Evolutionary conservation across 441 rosid genomes (phyloP).

Genomic region (Biscutella laevigata): DNA sequence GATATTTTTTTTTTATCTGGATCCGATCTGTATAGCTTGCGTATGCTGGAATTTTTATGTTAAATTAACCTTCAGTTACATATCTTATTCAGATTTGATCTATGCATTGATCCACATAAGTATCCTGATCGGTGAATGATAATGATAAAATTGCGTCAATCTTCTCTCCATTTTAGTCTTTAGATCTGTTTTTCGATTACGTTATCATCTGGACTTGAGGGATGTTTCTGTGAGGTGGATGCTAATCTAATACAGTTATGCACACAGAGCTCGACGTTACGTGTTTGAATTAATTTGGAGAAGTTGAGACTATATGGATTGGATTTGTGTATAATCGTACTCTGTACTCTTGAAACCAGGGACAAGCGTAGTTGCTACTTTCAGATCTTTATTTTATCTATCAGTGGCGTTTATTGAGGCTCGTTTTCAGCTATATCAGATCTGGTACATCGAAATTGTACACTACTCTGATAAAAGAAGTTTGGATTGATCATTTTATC

Average conservation of each 20-base stretch:
- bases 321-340: neutral
- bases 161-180: neutral
- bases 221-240: neutral
- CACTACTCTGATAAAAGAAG: neutral
- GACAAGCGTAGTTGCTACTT: neutral
- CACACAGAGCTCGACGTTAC: neutral
- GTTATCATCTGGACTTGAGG: neutral
- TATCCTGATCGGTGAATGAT: neutral
- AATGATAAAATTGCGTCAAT: neutral
- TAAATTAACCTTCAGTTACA: neutral
- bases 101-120: constrained; percentile 5
- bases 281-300: neutral
- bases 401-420: neutral
- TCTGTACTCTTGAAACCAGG: neutral
- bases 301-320: neutral
- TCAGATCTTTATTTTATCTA: neutral
- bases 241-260: neutral
- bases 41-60: neutral
- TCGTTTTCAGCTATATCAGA: neutral
- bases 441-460: neutral
- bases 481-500: neutral
- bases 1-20: too few relatives aligned
- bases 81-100: neutral
- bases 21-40: constrained; percentile 15
- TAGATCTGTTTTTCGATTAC: constrained; percentile 2